Percentiles rank a stretch among this genome's conserved stretches.
Conservation (phyloP, 441 rosid species). For the Codiaeum variegatum region DNA sequence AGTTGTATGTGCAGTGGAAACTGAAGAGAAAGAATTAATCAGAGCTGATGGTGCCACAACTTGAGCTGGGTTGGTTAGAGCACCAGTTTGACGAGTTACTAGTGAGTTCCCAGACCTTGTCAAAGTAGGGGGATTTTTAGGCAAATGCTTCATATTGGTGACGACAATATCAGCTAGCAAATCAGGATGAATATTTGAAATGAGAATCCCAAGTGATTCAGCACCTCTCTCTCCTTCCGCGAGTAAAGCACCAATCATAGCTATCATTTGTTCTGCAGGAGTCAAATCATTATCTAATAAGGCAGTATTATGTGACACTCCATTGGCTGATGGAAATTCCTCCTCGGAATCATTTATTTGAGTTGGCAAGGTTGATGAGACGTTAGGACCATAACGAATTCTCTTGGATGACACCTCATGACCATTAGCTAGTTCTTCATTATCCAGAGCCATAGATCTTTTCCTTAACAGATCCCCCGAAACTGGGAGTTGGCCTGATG, state of each 20-base stretch:
- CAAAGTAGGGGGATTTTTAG: constrained; percentile 61
- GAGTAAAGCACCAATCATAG: constrained; percentile 98
- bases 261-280: constrained; percentile 97
- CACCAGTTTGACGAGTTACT: constrained; percentile 33
- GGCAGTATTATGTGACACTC: constrained; percentile 43
- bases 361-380: constrained; percentile 35
- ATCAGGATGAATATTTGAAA: constrained; percentile 95
- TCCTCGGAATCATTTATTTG: constrained; percentile 50
- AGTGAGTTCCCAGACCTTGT: constrained; percentile 47
- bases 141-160: constrained; percentile 95
- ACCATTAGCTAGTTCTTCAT: constrained; percentile 57
- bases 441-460: constrained; percentile 65
- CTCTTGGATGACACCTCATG: constrained; percentile 65
- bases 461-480: constrained; percentile 65
- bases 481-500: constrained; percentile 45
- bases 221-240: constrained; percentile 99
- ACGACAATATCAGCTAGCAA: constrained; percentile 98
- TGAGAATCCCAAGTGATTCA: constrained; percentile 90
- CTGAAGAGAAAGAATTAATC: constrained; percentile 42
- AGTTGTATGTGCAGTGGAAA: constrained; percentile 39
- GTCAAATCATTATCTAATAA: constrained; percentile 63
- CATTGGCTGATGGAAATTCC: constrained; percentile 57
- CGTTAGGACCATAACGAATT: constrained; percentile 43
- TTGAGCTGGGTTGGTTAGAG: constrained; percentile 48
- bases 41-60: constrained; percentile 38